phyloP scores from a whole-genome alignment of 228 moss, liverwort and hornwort genomes.

The Sphagnum magellanicum region DNA sequence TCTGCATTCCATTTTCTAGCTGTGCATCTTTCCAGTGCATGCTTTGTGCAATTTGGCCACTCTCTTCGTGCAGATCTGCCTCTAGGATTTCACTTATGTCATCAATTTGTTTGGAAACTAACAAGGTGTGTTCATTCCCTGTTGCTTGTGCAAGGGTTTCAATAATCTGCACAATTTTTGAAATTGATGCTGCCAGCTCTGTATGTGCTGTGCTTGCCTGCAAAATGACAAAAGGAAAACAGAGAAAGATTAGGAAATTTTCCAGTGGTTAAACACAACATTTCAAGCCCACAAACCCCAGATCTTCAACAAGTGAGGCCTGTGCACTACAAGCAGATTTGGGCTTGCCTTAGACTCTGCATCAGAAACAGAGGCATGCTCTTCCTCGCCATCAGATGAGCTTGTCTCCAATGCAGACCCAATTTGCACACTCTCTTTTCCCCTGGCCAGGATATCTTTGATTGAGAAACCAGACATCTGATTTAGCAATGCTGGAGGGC shows the following conservation, averaged over 20 bases:
- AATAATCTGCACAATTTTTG: slow-evolving; percentile 32
- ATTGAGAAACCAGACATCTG: slow-evolving; percentile 39
- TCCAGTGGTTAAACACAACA: no score
- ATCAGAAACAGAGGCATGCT: slow-evolving; percentile 33
- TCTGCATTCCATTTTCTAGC: slow-evolving; percentile 39
- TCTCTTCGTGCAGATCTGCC: neutral
- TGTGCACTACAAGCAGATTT: neutral
- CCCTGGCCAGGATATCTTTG: slow-evolving; percentile 49
- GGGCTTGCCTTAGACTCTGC: slow-evolving; percentile 20
- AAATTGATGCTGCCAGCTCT: slow-evolving; percentile 31
- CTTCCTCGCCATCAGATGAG: slow-evolving; percentile 45
- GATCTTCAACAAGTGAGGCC: slow-evolving; percentile 17
- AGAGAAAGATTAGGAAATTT: neutral
- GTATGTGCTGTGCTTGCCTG: slow-evolving; percentile 43
- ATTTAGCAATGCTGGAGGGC: slow-evolving; percentile 18
- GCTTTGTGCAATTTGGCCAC: slow-evolving; percentile 18
- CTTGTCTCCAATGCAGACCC: slow-evolving; percentile 25
- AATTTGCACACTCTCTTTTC: slow-evolving; percentile 18
- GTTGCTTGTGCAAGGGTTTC: slow-evolving; percentile 44
- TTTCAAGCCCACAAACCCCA: neutral
- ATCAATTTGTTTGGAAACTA: slow-evolving; percentile 15
- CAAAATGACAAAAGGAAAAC: neutral
- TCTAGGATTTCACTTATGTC: neutral
- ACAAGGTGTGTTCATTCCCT: slow-evolving; percentile 14
- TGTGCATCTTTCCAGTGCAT: slow-evolving; percentile 43